Evolutionary conservation across 2,329 filamentous ascomycete species (phyloP), one percentile per base, ranked within the genome.

Genomic region (Trichocomaceae sp.): DNA sequence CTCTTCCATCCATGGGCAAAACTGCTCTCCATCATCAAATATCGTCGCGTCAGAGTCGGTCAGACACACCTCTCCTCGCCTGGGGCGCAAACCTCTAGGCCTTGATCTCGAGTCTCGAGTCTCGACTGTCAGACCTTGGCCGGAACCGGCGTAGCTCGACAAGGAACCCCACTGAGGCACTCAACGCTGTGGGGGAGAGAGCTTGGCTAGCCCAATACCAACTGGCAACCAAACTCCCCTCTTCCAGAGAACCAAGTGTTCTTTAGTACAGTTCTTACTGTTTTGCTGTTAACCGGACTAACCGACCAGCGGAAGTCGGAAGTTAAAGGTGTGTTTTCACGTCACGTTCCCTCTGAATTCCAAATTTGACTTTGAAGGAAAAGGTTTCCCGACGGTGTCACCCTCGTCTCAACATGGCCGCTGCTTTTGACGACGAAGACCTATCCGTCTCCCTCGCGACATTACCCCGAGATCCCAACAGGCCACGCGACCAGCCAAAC

Each of bases 361-460:
- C 23, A 26, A 26, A 26, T 42, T 48, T 39, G 35, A 35, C 47
- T n/a, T 35, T 47, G 6, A 5, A 19, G 31, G 49, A 29, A 29
- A 10, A 10, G 26, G 23, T 41, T 41, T 46, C 31, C 53, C 33
- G 42, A 13, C 39, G 15, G 47, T 44, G 41, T 33, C 55, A 20
- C 26, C 10, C 35, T 33, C 29, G 23, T 39, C 23, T 47, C 19
- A 56, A 52, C 52, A 72, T 72, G 69, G 69, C 69, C 55, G 68
- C 69, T 58, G 69, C 69, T 63, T 87, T 87, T 71, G 86, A 91
- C 69, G 87, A 90, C 71, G 87, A 90, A 76, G 87, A 91, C 75
- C 83, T 91, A 61, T 87, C 87, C 72, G 87, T 91, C 70, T 87
- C 86, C 64, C 77, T 90, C 61, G 62, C 66, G 52, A 56, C 67